Evolutionary conservation across 139 green algal species (phyloP).

Genomic region (Choricystis sp.): DNA sequence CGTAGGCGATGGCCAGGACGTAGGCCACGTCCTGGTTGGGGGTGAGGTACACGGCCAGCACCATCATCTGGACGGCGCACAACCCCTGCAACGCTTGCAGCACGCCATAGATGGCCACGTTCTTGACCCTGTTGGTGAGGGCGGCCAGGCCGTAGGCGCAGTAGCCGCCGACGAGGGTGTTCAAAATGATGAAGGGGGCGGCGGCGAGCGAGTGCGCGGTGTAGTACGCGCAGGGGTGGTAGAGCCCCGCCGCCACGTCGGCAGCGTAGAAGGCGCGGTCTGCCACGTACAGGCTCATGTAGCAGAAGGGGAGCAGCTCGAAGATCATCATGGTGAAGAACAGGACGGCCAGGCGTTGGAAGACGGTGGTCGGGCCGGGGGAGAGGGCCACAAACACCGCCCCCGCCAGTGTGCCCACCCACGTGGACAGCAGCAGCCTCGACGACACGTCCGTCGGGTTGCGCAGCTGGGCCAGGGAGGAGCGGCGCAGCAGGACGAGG

Average conservation of each 20-base stretch:
- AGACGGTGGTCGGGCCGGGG: constrained; percentile 3
- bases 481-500: neutral
- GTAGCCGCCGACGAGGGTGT: constrained; percentile 18
- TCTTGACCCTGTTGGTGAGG: constrained; percentile 9
- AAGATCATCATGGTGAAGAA: constrained; percentile 34
- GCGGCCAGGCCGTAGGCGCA: constrained; percentile 43
- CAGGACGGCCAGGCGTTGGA: constrained; percentile 15
- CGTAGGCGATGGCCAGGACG: constrained; percentile 5
- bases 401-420: constrained; percentile 39
- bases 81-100: constrained; percentile 9
- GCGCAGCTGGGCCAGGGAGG: constrained; percentile 9
- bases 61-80: constrained; percentile 10
- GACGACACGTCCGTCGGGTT: constrained; percentile 44
- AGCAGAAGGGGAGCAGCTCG: constrained; percentile 44
- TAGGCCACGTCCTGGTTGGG: constrained; percentile 10
- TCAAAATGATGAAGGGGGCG: constrained; percentile 31
- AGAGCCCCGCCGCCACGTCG: constrained; percentile 31
- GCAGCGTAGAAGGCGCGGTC: constrained; percentile 42
- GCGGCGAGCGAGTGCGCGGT: constrained; percentile 24
- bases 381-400: constrained; percentile 40
- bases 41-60: constrained; percentile 8
- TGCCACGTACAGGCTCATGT: constrained; percentile 39
- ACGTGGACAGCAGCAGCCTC: constrained; percentile 38
- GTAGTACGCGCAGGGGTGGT: constrained; percentile 34
- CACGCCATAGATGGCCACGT: constrained; percentile 3